Base-by-base conservation (phyloP, 2,329 filamentous ascomycete species). In the Fusarium guadeloupense region DNA sequence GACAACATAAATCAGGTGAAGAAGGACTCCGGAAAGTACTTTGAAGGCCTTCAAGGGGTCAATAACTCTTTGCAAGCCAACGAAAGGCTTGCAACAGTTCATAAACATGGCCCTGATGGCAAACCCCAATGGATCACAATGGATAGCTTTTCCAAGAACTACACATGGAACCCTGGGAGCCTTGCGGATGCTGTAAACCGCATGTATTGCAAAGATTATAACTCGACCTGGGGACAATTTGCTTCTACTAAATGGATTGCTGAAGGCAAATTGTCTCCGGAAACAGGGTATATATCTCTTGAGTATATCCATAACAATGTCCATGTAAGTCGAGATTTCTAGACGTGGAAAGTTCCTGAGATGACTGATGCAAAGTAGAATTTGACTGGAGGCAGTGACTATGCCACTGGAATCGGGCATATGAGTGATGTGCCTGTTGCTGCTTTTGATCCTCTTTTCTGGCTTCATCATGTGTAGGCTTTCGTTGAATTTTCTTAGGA, bases 361-460 rank as follows among this genome's bases (percentile, higher is more conserved):
- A n/a, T n/a, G n/a, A n/a, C n/a, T n/a, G n/a, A 9, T 26, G n/a
- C 25, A 26, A 26, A 9, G 4, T 6, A 26, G 5, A 4, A 26
- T 26, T 10, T 26, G 25, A 26, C 25, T 26, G 25, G 8, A 26
- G 8, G 25, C 12, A 13, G 3, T 30, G 28, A 30, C 13, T 30
- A 30, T 12, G 10, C 9, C 6, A 30, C 28, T 30, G 28, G 28
- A 10, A 12, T 34, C 7, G 14, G 13, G 2, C 83, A 86, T 59
- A 87, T 84, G 82, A 78, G 74, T 16, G 81, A 79, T 56, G 77
- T 81, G 13, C 78, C 81, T 28, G 84, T 83, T 55, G 83, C 86
- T 10, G 81, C 84, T 0, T 90, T 87, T 69, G 88, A 90, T 69
- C 86, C 87, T 0, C 73, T 85, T 8, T 89, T 88, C 72, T 87